phyloP scores from a whole-genome alignment of 495 filamentous ascomycete species.

The Neurospora hispaniola region DNA sequence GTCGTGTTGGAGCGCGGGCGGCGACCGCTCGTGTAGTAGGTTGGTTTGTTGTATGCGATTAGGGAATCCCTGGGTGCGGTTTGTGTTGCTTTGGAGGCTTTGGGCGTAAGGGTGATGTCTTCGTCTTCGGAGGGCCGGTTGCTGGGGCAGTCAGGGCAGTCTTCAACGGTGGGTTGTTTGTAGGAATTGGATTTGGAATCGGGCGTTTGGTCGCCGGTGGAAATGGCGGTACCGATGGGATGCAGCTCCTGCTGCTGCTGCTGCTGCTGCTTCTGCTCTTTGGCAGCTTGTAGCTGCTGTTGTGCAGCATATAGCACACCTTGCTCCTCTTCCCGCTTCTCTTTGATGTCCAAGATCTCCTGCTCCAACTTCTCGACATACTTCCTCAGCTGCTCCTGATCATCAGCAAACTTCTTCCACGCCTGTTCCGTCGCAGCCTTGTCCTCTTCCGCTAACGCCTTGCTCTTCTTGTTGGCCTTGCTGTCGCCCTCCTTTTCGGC shows the following conservation, averaged over 20 bases:
- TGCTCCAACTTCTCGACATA: slow-evolving; percentile 16
- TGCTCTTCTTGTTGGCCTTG: background rate
- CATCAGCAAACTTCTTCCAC: slow-evolving; percentile 9
- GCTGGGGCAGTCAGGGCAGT: background rate
- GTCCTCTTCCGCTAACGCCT: background rate
- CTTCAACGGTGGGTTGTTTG: background rate
- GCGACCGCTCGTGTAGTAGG: background rate
- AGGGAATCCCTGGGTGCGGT: background rate
- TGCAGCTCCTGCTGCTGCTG: background rate
- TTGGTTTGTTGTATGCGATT: background rate
- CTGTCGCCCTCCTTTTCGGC: background rate
- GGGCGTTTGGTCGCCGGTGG: background rate
- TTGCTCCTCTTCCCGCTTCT: background rate
- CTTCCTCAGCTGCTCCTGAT: slow-evolving; percentile 7
- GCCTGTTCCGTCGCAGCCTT: slow-evolving; percentile 1
- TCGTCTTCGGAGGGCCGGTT: background rate
- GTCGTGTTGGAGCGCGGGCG: background rate
- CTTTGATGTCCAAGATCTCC: slow-evolving; percentile 7
- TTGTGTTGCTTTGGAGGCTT: background rate
- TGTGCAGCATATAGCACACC: background rate
- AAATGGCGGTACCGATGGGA: background rate
- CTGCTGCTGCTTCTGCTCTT: background rate
- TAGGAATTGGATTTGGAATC: background rate
- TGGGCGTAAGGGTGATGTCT: background rate
- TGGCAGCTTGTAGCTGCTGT: background rate